Evolutionary conservation across 2,329 filamentous ascomycete species (phyloP).

Genomic region (Teratosphaeria epicoccoides): DNA sequence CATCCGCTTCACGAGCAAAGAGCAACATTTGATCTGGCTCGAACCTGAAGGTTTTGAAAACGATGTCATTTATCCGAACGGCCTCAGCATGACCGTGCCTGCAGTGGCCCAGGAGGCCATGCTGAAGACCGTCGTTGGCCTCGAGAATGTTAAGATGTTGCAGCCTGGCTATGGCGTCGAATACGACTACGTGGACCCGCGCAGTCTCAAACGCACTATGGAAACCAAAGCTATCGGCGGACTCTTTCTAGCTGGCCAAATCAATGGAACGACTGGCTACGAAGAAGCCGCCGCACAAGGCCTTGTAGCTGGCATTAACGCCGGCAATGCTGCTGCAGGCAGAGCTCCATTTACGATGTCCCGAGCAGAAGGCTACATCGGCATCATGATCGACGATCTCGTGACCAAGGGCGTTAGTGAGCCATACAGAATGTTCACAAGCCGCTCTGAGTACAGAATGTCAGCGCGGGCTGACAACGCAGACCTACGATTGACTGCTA

Average conservation of each 20-base stretch:
- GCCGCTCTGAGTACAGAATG: slow-evolving; percentile 90
- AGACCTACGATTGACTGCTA: slow-evolving; percentile 70
- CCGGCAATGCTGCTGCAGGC: slow-evolving; percentile 64
- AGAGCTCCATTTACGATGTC: slow-evolving; percentile 58
- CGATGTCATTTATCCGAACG: slow-evolving; percentile 88
- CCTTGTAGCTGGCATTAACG: slow-evolving; percentile 85
- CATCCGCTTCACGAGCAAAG: slow-evolving; percentile 71
- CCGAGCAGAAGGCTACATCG: slow-evolving; percentile 87
- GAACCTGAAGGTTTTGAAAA: slow-evolving; percentile 92
- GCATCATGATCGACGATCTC: slow-evolving; percentile 96
- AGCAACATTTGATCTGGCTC: slow-evolving; percentile 84
- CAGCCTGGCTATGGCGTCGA: slow-evolving; percentile 96
- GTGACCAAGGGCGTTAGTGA: slow-evolving; percentile 95
- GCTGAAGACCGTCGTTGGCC: slow-evolving; percentile 74
- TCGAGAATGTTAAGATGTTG: slow-evolving; percentile 83
- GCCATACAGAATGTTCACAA: slow-evolving; percentile 97
- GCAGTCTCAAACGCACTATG: slow-evolving; percentile 73
- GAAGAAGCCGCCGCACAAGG: slow-evolving; percentile 95
- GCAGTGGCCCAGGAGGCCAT: slow-evolving; percentile 74
- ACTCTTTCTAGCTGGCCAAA: slow-evolving; percentile 87
- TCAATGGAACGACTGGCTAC: slow-evolving; percentile 96
- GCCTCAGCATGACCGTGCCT: slow-evolving; percentile 93
- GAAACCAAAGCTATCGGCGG: slow-evolving; percentile 88
- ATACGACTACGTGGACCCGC: slow-evolving; percentile 95
- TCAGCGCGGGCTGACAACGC: slow-evolving; percentile 88